Conservation (phyloP, 371 early-diverging fungal genomes). For the Mucor indicus region DNA sequence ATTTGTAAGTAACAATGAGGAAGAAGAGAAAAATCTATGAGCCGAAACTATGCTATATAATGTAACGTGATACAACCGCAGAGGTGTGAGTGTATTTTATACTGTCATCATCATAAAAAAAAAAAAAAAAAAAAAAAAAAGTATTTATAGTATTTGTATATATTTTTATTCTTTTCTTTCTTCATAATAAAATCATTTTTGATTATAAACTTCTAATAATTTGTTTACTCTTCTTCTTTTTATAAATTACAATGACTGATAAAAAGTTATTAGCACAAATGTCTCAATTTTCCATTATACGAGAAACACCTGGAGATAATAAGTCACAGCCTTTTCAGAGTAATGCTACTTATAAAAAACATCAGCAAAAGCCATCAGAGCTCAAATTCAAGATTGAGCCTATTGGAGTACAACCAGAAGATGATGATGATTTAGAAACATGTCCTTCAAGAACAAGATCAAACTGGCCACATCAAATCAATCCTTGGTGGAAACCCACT, state of each 20-base stretch:
- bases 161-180: slow-evolving; percentile 2
- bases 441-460: slow-evolving; percentile 39
- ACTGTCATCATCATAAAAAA: slow-evolving; percentile 2
- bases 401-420: slow-evolving; percentile 37
- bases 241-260: slow-evolving; percentile 4
- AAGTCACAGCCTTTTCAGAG: background rate
- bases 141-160: slow-evolving; percentile 7
- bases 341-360: background rate
- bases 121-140: background rate
- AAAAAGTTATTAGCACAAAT: slow-evolving; percentile 9
- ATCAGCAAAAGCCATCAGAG: slow-evolving; percentile 18
- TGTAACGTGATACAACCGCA: slow-evolving; percentile 14
- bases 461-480: slow-evolving; percentile 39
- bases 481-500: slow-evolving; percentile 46
- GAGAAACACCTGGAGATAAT: slow-evolving; percentile 17
- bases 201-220: slow-evolving; percentile 1
- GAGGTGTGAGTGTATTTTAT: background rate
- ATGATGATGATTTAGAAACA: slow-evolving; percentile 43
- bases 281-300: slow-evolving; percentile 27
- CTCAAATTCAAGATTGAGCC: slow-evolving; percentile 39
- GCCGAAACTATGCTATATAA: slow-evolving; percentile 5
- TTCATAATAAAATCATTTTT: background rate
- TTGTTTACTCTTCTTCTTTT: background rate
- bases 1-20: background rate
- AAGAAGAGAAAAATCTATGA: background rate